phyloP scores from a whole-genome alignment of 495 filamentous ascomycete genomes.

The Viridothelium virens region DNA sequence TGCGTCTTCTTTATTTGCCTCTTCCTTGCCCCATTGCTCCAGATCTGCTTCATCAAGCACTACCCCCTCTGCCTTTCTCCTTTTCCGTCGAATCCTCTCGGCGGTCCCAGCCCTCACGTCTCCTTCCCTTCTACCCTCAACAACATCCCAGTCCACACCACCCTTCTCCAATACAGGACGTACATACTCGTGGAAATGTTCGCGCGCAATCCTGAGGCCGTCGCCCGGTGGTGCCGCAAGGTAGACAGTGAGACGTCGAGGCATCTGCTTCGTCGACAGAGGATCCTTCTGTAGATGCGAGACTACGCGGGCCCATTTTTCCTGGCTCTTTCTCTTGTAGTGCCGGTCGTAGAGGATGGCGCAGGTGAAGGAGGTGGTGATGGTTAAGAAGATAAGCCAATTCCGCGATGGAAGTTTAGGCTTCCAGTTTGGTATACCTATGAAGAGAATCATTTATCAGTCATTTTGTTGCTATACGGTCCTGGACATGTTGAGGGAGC shows the following conservation, averaged over 20 bases:
- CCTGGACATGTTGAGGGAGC: not conserved
- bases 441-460: not conserved
- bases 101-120: slow-evolving; percentile 77
- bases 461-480: not conserved
- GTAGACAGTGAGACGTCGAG: slow-evolving; percentile 79
- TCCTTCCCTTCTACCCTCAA: slow-evolving; percentile 83
- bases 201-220: slow-evolving; percentile 69
- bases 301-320: slow-evolving; percentile 81
- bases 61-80: slow-evolving; percentile 49
- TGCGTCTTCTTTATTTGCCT: slow-evolving; percentile 39
- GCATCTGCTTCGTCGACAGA: slow-evolving; percentile 59
- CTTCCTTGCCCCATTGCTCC: slow-evolving; percentile 20
- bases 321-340: slow-evolving; percentile 71
- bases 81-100: slow-evolving; percentile 63
- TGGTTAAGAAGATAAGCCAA: slow-evolving; percentile 87
- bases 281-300: slow-evolving; percentile 78
- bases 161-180: slow-evolving; percentile 88
- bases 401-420: slow-evolving; percentile 75
- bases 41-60: slow-evolving; percentile 40
- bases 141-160: slow-evolving; percentile 87
- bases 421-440: not conserved
- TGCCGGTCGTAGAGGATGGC: slow-evolving; percentile 83
- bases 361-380: slow-evolving; percentile 67
- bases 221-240: slow-evolving; percentile 80
- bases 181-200: slow-evolving; percentile 92